Conservation (phyloP, 2,329 filamentous ascomycete genomes). For the Trichoderma asperellum region DNA sequence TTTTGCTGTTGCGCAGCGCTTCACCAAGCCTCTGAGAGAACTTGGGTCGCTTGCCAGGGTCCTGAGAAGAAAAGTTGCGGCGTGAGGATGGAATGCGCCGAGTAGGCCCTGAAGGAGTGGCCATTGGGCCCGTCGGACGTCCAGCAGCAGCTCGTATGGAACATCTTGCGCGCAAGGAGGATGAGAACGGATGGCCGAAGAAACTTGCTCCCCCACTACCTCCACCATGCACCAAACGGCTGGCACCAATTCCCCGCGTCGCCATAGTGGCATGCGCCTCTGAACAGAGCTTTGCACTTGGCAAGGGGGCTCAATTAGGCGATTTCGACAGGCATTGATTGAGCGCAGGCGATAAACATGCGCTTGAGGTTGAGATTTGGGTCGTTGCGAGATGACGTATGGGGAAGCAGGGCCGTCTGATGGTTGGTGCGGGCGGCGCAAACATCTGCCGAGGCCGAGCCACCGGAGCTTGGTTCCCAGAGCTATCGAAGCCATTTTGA, state of each 20-base stretch:
- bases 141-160: conserved; percentile 34
- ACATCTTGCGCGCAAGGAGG: conserved; percentile 39
- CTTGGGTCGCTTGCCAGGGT: conserved; percentile 50
- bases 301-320: conserved; percentile 22
- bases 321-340: conserved; percentile 19
- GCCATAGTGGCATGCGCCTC: conserved; percentile 32
- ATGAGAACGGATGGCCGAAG: conserved; percentile 36
- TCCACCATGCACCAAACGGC: conserved; percentile 38
- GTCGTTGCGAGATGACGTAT: conserved; percentile 17
- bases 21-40: conserved; percentile 58
- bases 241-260: conserved; percentile 42
- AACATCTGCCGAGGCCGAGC: conserved; percentile 26
- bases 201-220: conserved; percentile 29
- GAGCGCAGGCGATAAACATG: conserved; percentile 7
- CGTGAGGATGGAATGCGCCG: conserved; percentile 35
- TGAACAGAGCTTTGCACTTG: conserved; percentile 18
- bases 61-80: conserved; percentile 40
- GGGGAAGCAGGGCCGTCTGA: conserved; percentile 2
- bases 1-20: conserved; percentile 56
- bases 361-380: conserved; percentile 10
- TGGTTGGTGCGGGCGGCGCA: conserved; percentile 22
- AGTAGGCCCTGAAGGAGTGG: conserved; percentile 28
- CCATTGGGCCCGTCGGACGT: conserved; percentile 25
- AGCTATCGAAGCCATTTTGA: background rate
- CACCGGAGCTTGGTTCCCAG: background rate